Percentiles rank a stretch among this genome's conserved stretches.
phyloP scores from a whole-genome alignment of 345 rosid genomes.

The Eucalyptus cladocalyx region DNA sequence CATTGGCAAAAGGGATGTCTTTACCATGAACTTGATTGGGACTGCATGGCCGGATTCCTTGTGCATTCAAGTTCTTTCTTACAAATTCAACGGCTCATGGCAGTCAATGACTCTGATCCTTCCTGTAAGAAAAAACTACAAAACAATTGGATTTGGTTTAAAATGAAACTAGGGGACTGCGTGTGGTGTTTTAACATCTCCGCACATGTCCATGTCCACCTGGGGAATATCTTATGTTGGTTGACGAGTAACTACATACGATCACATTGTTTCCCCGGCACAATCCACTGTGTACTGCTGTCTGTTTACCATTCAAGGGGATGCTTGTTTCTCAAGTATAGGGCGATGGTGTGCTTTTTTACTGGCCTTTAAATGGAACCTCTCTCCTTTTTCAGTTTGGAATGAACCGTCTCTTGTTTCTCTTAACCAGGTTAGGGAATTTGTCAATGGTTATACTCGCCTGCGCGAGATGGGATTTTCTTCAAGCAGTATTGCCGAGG shows the following conservation, averaged over 20 bases:
- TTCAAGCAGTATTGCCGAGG: slow-evolving; percentile 47
- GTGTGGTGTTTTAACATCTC: neutral
- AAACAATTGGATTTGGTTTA: neutral
- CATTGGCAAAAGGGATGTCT: neutral
- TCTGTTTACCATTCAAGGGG: neutral
- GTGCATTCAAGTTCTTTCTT: neutral
- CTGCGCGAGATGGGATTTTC: slow-evolving; percentile 86
- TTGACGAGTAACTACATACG: neutral
- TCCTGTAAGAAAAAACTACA: neutral
- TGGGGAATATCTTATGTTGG: neutral
- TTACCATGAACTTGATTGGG: neutral
- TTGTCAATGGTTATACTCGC: slow-evolving; percentile 38
- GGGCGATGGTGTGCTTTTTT: neutral
- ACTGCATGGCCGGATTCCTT: neutral
- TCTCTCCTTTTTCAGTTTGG: neutral
- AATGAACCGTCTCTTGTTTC: neutral
- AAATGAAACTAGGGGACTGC: neutral
- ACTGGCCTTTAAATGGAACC: neutral
- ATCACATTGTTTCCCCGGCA: neutral
- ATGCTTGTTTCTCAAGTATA: neutral
- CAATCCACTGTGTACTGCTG: neutral
- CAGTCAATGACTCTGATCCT: neutral
- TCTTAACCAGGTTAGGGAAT: slow-evolving; percentile 48
- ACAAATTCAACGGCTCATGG: neutral
- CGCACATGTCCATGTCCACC: neutral